Base-by-base conservation (phyloP, 805 yeast species). In the Pichia membranifaciens region DNA sequence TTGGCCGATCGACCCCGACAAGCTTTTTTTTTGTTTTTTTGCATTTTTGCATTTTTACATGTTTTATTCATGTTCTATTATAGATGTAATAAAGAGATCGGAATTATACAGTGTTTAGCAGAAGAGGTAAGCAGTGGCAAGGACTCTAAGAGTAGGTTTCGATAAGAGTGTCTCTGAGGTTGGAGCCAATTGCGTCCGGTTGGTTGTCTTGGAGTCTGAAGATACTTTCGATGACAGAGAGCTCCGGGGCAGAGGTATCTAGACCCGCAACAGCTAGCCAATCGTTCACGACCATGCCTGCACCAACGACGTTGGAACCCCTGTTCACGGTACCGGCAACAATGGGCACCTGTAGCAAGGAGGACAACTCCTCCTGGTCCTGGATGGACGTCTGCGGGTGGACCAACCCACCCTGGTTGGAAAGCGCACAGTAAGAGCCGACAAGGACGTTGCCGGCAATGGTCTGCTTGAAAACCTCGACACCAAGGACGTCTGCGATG, bases 251-350 rank as follows among this genome's bases (percentile, higher is more conserved):
- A 55, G 99, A 90, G 49, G 99, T 93, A 71, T 93, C 98, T 58
- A 87, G 76, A 55, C 99, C 99, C 41, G 96, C 76, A 38, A 95
- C 98, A 28, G 98, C 95, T 56, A 91, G 74, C 95, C 97, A 93
- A 72, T 93, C 99, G 66, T 93, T 93, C 45, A 90, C 99, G 46
- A 93, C 98, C 82, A 93, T 82, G 58, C 99, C 99, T 41, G 97
- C 98, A 61, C 99, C 99, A 51, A 93, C 96, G 43, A 91, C 97
- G 4, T 96, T 71, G 25, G 96, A 87, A 70, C 99, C 99, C 69
- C 99, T 84, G 74, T 93, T 93, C 50, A 93, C 90, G 35, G 97
- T 90, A 68, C 99, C 99, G 6, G 99, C 99, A 42, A 93, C 99
- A 54, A 93, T 75, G 47, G 99, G 99, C 37, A 93, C 96, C 72